Evolutionary conservation across 2,329 filamentous ascomycete species (phyloP).

Genomic region (Pseudogymnoascus sp.): DNA sequence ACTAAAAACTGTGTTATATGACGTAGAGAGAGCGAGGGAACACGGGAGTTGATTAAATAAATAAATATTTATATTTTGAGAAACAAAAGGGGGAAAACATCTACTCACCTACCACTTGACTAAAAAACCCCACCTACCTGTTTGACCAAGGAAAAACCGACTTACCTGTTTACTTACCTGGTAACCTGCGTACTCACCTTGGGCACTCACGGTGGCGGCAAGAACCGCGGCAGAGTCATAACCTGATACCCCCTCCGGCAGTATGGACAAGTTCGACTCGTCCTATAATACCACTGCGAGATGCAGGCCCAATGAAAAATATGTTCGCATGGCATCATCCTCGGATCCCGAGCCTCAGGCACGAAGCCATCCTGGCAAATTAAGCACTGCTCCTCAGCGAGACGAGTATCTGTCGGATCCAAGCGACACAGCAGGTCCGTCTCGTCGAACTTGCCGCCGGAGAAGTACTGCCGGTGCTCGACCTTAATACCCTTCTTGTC

Average conservation of each 20-base stretch:
- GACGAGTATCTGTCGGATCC: not conserved
- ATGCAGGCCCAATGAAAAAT: not conserved
- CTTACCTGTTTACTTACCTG: not conserved
- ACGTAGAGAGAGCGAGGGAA: not conserved
- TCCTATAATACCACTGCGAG: not conserved
- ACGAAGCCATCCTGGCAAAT: not conserved
- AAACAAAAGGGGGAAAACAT: not conserved
- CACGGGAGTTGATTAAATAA: not conserved
- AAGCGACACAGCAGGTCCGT: not conserved
- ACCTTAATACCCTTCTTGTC: not conserved
- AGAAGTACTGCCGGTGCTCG: not conserved
- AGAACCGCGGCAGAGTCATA: not conserved
- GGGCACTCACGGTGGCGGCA: not conserved
- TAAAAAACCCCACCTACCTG: not conserved
- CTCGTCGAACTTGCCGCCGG: not conserved
- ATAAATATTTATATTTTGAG: not conserved
- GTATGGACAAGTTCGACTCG: not conserved
- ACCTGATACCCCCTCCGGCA: not conserved
- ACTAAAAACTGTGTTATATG: not conserved
- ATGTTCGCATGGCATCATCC: not conserved
- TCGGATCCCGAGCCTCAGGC: not conserved
- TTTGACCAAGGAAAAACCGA: not conserved
- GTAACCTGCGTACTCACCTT: not conserved
- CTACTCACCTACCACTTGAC: not conserved
- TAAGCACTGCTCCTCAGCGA: not conserved